These are phyloP conservation scores for Fusarium sp. DNA, from an alignment of 2,329 filamentous ascomycete species.

Conservation along the genomic window DNA sequence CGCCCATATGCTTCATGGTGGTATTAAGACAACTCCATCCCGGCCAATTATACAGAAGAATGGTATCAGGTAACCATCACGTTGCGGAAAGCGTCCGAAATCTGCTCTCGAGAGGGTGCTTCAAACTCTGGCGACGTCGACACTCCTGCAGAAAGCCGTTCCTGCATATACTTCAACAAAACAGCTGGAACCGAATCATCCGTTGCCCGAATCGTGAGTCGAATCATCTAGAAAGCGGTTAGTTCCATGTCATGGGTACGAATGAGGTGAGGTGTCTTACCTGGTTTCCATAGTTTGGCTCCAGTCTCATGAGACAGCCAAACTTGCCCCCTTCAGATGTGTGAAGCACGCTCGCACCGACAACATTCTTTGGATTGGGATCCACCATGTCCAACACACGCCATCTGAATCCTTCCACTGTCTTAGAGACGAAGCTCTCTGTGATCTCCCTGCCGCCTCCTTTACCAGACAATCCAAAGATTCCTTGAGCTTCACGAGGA, in stretches of 20 bases:
- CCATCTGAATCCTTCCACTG: constrained; percentile 88
- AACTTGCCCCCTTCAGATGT: constrained; percentile 87
- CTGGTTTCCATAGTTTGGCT: constrained; percentile 91
- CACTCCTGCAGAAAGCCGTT: constrained; percentile 69
- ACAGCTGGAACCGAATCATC: constrained; percentile 86
- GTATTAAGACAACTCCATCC: constrained; percentile 42
- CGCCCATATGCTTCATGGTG: constrained; percentile 47
- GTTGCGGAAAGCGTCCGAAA: constrained; percentile 63
- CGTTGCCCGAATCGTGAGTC: constrained; percentile 90
- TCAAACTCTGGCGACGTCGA: constrained; percentile 52
- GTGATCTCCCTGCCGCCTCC: constrained; percentile 68
- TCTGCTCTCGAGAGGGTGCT: constrained; percentile 57
- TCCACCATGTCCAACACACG: constrained; percentile 85
- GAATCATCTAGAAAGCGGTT: constrained; percentile 76
- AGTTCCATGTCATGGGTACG: constrained; percentile 9
- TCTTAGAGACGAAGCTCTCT: constrained; percentile 72
- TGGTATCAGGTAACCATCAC: constrained; percentile 58
- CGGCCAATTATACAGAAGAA: constrained; percentile 39
- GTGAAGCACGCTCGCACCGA: constrained; percentile 87
- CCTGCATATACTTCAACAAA: constrained; percentile 86
- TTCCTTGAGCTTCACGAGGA: constrained; percentile 84
- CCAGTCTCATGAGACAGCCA: constrained; percentile 89
- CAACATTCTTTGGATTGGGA: constrained; percentile 91
- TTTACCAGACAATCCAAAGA: constrained; percentile 72
- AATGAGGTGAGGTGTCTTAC: constrained; percentile 62